Base-by-base conservation (phyloP, 805 yeast genomes). In the Wickerhamiella cacticola region DNA sequence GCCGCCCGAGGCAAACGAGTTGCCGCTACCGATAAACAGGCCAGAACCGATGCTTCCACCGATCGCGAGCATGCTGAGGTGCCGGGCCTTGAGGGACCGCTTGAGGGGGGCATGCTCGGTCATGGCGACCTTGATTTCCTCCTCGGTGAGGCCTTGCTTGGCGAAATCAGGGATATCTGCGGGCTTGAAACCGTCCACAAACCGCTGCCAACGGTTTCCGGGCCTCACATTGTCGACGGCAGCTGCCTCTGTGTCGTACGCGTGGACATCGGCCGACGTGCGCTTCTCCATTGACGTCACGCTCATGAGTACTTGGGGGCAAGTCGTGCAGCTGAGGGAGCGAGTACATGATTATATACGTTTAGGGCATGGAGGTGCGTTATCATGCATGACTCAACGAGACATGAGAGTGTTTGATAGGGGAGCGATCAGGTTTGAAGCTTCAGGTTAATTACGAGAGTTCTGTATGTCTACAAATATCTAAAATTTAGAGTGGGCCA, bases 41-140 rank as follows among this genome's bases (percentile, higher is more conserved):
- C 82, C 82, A 28, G 92, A 80, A 59, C 95, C 95, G 50, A 84
- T 80, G 47, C 89, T 80, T 48, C 92, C 87, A 51, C 92, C 92
- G 47, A 85, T 70, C 36, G 94, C 86, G 57, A 48, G 15, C 50
- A 48, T 48, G 48, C 62, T 65, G 43, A 65, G 48, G 53, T 65
- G 69, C n/a, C 69, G 60, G 15, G 57, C 58, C 52, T 64, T 64
- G 44, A 65, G 59, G 23, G 50, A 41, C 49, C 77, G 62, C 34
- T 73, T 66, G 52, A 81, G 66, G 2, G 83, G 87, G 4, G 84
- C 67, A 50, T 69, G 68, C 23, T 81, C 78, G 4, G 75, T 56
- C 35, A 66, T 63, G 24, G 62, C 56, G 33, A 67, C 64, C 16
- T 63, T 60, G 54, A 57, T 62, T 51, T 67, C 68, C 24, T 59